Percentiles rank a stretch among this genome's conserved stretches.
These are phyloP conservation scores for Pseudoperonospora humuli DNA, from an alignment of 352 stramenopile species.

Conservation along the genomic window DNA sequence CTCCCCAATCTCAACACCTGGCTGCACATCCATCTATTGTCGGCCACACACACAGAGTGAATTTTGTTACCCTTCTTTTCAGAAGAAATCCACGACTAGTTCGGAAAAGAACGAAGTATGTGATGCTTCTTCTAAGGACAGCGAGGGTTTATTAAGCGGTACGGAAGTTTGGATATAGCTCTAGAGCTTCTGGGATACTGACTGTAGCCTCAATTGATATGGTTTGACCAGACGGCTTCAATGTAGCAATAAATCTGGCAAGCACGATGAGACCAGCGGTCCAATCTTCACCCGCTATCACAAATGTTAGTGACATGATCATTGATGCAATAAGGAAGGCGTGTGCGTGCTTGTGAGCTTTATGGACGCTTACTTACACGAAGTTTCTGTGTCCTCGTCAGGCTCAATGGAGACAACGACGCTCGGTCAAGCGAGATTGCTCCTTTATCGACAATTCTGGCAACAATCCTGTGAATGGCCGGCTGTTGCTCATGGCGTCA, in stretches of 20 bases:
- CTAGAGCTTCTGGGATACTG: background rate
- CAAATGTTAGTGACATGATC: background rate
- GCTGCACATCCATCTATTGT: background rate
- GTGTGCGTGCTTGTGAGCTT: background rate
- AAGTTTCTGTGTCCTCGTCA: background rate
- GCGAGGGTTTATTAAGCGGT: constrained; percentile 39
- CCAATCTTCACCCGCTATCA: background rate
- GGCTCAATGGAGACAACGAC: constrained; percentile 36
- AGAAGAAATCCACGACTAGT: background rate
- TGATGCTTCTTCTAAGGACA: constrained; percentile 18
- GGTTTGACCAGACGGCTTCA: constrained; percentile 24
- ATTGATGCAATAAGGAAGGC: constrained; percentile 9
- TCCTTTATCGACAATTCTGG: constrained; percentile 38
- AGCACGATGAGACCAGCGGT: background rate
- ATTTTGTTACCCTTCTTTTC: constrained; percentile 1
- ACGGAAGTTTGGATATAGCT: background rate
- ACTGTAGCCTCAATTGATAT: background rate
- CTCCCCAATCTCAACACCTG: constrained; percentile 1
- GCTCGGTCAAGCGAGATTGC: constrained; percentile 54
- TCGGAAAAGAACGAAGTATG: constrained; percentile 3
- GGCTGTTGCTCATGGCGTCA: constrained; percentile 18
- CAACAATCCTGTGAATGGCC: constrained; percentile 13
- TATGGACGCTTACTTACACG: background rate
- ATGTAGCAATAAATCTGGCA: constrained; percentile 12
- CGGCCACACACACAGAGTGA: constrained; percentile 2